Conservation (phyloP, 306 rosid genomes). For the Chamaecrista fasciculata region DNA sequence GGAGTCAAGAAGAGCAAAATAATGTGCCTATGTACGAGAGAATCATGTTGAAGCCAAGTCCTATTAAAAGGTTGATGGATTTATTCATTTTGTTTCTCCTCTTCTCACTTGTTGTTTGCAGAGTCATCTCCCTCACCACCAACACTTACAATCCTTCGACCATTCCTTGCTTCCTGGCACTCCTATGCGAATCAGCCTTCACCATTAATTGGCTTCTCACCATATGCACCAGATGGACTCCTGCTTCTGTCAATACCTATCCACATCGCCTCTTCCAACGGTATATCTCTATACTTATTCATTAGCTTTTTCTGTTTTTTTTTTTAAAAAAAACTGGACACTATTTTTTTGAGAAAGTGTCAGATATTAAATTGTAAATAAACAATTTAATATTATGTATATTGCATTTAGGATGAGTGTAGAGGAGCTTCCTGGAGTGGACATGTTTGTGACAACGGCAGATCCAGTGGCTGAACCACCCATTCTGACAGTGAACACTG, state of each 20-base stretch:
- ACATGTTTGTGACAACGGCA: constrained; percentile 69
- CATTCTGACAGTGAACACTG: constrained; percentile 58
- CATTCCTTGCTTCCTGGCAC: constrained; percentile 56
- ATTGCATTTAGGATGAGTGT: too few relatives aligned
- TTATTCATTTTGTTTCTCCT: constrained; percentile 37
- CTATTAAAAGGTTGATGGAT: constrained; percentile 26
- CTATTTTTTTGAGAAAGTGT: too few relatives aligned
- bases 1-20: too few relatives aligned
- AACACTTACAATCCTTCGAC: too few relatives aligned
- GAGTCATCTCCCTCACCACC: constrained; percentile 31
- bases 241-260: constrained; percentile 39
- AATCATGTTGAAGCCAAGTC: too few relatives aligned
- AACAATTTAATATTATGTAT: too few relatives aligned
- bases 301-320: too few relatives aligned
- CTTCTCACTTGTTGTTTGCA: constrained; percentile 40
- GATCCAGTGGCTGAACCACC: constrained; percentile 58
- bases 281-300: too few relatives aligned
- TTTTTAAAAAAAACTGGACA: too few relatives aligned
- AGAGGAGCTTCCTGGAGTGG: constrained; percentile 63
- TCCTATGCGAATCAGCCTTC: constrained; percentile 57
- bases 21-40: too few relatives aligned
- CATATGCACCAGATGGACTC: constrained; percentile 45
- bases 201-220: constrained; percentile 39
- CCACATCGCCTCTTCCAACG: constrained; percentile 46
- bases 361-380: too few relatives aligned